phyloP scores from a whole-genome alignment of 768 basidiomycete species.

The Boletus speciosus region DNA sequence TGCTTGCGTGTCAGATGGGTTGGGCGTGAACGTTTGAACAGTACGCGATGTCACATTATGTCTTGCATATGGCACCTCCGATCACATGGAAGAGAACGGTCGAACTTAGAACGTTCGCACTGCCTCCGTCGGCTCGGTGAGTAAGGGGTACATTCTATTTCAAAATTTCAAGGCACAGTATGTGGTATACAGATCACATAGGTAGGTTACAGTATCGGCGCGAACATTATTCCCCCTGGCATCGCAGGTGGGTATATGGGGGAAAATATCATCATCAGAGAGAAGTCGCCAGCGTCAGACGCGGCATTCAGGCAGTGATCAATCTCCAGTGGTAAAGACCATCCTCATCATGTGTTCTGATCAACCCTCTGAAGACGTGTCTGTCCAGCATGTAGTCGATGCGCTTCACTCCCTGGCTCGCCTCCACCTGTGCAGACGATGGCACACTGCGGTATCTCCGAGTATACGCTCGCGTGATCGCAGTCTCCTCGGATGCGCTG shows the following conservation, averaged over 20 bases:
- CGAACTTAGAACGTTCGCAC: background rate
- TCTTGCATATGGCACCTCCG: background rate
- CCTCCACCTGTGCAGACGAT: conserved; percentile 30
- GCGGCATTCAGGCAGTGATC: conserved; percentile 15
- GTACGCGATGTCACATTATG: background rate
- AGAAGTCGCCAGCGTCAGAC: background rate
- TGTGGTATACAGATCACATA: background rate
- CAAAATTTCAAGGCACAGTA: background rate
- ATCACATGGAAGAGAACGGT: background rate
- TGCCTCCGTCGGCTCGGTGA: background rate
- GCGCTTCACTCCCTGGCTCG: conserved; percentile 37
- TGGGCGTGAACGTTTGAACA: background rate
- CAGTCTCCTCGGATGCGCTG: conserved; percentile 26
- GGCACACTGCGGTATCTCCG: conserved; percentile 32
- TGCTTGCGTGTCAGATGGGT: background rate
- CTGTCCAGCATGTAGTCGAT: conserved; percentile 37
- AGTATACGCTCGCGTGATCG: conserved; percentile 36
- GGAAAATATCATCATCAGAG: background rate
- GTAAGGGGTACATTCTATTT: background rate
- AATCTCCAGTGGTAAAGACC: conserved; percentile 30
- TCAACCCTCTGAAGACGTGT: conserved; percentile 37
- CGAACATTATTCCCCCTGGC: background rate
- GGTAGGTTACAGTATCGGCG: background rate
- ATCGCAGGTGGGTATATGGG: conserved; percentile 1
- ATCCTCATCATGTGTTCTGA: conserved; percentile 29